A percentile compares a stretch with the other conserved stretches of the same genome.
phyloP scores from a whole-genome alignment of 2,329 filamentous ascomycete species.

The Fusarium sp. region DNA sequence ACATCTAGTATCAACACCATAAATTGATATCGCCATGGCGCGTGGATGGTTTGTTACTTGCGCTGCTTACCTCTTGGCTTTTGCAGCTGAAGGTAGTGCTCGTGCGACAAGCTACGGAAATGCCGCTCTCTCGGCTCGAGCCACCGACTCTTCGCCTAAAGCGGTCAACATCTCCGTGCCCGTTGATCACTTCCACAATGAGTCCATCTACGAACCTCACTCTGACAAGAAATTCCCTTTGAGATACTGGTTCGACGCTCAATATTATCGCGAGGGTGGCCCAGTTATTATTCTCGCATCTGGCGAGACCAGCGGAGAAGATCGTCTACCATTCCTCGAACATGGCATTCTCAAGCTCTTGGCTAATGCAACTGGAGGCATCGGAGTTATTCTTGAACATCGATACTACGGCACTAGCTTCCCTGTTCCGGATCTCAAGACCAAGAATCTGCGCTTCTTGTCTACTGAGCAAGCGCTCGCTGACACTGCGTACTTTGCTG shows the following conservation, averaged over 20 bases:
- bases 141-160: conserved; percentile 2
- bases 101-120: neutral
- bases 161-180: conserved; percentile 61
- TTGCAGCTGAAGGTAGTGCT: conserved; percentile 11
- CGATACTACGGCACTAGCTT: conserved; percentile 88
- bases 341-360: conserved; percentile 84
- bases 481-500: conserved; percentile 85
- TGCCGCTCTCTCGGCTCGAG: conserved; percentile 14
- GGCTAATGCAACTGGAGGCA: conserved; percentile 77
- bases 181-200: conserved; percentile 88
- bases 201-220: conserved; percentile 83
- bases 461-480: conserved; percentile 87
- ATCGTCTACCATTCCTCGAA: conserved; percentile 78
- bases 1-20: conserved; percentile 1
- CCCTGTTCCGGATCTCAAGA: conserved; percentile 75
- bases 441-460: conserved; percentile 82
- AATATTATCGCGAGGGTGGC: conserved; percentile 81
- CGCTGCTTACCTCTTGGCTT: conserved; percentile 14
- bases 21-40: conserved; percentile 20
- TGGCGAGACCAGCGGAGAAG: conserved; percentile 78
- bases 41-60: conserved; percentile 30
- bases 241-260: conserved; percentile 87
- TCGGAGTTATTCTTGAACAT: conserved; percentile 88
- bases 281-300: conserved; percentile 84
- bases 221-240: conserved; percentile 76